Conservation (phyloP, 2,329 filamentous ascomycete genomes). For the Apiospora marii region DNA sequence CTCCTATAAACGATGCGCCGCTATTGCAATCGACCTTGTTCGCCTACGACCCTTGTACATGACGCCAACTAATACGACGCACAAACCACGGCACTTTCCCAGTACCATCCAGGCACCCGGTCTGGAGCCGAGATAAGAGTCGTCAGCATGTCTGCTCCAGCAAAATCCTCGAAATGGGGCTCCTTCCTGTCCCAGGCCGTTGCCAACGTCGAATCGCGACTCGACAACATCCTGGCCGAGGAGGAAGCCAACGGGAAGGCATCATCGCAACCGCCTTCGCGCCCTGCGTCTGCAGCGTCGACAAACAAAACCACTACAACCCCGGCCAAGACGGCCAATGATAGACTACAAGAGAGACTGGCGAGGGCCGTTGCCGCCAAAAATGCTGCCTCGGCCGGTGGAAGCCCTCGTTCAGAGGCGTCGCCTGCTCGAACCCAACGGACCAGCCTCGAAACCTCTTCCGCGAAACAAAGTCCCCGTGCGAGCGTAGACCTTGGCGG, state of each 20-base stretch:
- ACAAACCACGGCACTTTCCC: slow-evolving; percentile 3
- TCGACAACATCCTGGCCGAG: slow-evolving; percentile 91
- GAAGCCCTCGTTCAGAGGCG: slow-evolving; percentile 50
- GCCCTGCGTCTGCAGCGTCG: slow-evolving; percentile 31
- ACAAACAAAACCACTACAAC: slow-evolving; percentile 38
- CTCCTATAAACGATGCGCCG: slow-evolving; percentile 15
- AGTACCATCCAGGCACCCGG: slow-evolving; percentile 2
- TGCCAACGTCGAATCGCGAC: slow-evolving; percentile 88
- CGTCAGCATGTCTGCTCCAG: slow-evolving; percentile 55
- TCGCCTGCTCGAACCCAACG: slow-evolving; percentile 51
- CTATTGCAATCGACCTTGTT: slow-evolving; percentile 14
- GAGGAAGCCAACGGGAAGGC: slow-evolving; percentile 64
- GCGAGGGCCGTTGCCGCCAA: slow-evolving; percentile 86
- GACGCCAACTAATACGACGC: slow-evolving; percentile 19
- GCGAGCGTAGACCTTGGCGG: slow-evolving; percentile 48
- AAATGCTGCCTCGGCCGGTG: slow-evolving; percentile 45
- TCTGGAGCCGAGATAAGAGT: slow-evolving; percentile 25
- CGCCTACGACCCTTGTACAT: slow-evolving; percentile 19
- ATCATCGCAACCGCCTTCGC: slow-evolving; percentile 40
- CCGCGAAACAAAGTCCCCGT: slow-evolving; percentile 49
- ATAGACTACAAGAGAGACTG: slow-evolving; percentile 86
- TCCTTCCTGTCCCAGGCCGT: slow-evolving; percentile 88
- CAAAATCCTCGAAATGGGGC: slow-evolving; percentile 73
- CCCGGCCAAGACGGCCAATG: slow-evolving; percentile 73
- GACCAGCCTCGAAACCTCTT: slow-evolving; percentile 38